A percentile compares a stretch with the other conserved stretches of the same genome.
Evolutionary conservation across 2,329 filamentous ascomycete genomes (phyloP).

Genomic region (Colletotrichum horii): DNA sequence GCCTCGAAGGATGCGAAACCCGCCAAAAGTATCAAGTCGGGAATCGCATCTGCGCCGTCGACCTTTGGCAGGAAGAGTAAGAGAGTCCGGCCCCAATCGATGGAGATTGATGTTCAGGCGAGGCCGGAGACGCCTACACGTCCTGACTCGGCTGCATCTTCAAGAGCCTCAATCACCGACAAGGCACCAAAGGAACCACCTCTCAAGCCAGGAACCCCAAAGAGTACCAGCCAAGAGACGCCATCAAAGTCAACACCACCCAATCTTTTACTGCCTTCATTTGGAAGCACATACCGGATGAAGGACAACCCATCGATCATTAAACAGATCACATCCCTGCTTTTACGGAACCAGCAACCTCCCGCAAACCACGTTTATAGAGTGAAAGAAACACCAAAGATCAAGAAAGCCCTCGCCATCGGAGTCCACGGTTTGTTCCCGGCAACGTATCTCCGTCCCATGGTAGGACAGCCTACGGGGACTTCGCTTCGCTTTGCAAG

Average conservation of each 20-base stretch:
- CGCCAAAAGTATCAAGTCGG: conserved; percentile 25
- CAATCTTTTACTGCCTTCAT: conserved; percentile 74
- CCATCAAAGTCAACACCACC: conserved; percentile 46
- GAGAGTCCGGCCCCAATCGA: conserved; percentile 49
- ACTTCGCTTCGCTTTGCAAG: conserved; percentile 94
- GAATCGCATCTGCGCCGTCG: conserved; percentile 28
- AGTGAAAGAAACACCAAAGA: conserved; percentile 69
- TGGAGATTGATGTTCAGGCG: conserved; percentile 48
- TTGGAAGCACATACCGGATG: conserved; percentile 70
- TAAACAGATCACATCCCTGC: conserved; percentile 66
- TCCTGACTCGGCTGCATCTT: conserved; percentile 34
- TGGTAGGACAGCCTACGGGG: conserved; percentile 93
- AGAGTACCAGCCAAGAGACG: conserved; percentile 38
- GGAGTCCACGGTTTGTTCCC: conserved; percentile 96
- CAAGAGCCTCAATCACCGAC: conserved; percentile 25
- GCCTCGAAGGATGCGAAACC: conserved; percentile 24
- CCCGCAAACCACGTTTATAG: conserved; percentile 75
- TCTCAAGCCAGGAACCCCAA: conserved; percentile 12
- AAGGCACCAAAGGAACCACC: conserved; percentile 20
- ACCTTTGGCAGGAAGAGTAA: conserved; percentile 46
- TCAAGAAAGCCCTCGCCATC: conserved; percentile 89
- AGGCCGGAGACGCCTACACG: conserved; percentile 36
- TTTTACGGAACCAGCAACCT: conserved; percentile 60
- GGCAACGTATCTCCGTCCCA: conserved; percentile 81
- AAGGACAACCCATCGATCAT: conserved; percentile 73